Evolutionary conservation across 768 basidiomycete species (phyloP).

Genomic region (Trametes sanguinea): DNA sequence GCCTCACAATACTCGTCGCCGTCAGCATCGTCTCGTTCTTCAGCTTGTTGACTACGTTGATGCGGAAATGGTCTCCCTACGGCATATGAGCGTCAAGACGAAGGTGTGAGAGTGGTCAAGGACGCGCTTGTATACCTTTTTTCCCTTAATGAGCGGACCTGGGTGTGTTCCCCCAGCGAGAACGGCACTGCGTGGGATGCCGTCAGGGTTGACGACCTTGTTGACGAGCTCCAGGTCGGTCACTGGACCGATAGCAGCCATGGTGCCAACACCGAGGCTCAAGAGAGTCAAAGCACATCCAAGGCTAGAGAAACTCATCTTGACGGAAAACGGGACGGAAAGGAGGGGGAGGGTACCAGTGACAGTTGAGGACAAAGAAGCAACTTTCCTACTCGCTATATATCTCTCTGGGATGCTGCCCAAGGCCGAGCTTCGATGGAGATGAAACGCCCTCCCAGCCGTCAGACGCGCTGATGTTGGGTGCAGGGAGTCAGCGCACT

Average conservation of each 20-base stretch:
- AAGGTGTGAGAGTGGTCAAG: neutral
- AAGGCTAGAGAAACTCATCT: neutral
- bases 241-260: constrained; percentile 14
- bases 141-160: constrained; percentile 20
- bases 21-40: constrained; percentile 37
- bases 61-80: constrained; percentile 36
- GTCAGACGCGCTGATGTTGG: neutral
- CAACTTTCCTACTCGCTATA: neutral
- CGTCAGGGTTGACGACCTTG: constrained; percentile 18
- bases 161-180: constrained; percentile 18
- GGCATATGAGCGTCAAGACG: neutral
- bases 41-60: constrained; percentile 41
- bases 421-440: neutral
- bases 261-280: neutral
- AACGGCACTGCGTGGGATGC: constrained; percentile 15
- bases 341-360: neutral
- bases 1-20: constrained; percentile 39
- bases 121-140: constrained; percentile 12
- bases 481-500: neutral
- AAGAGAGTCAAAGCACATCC: neutral
- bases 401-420: neutral
- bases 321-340: neutral
- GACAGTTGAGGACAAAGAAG: neutral
- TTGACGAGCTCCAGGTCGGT: constrained; percentile 15
- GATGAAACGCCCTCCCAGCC: neutral